Conservation (phyloP, 179 eudicot genomes). For the Drosera spatulata region DNA sequence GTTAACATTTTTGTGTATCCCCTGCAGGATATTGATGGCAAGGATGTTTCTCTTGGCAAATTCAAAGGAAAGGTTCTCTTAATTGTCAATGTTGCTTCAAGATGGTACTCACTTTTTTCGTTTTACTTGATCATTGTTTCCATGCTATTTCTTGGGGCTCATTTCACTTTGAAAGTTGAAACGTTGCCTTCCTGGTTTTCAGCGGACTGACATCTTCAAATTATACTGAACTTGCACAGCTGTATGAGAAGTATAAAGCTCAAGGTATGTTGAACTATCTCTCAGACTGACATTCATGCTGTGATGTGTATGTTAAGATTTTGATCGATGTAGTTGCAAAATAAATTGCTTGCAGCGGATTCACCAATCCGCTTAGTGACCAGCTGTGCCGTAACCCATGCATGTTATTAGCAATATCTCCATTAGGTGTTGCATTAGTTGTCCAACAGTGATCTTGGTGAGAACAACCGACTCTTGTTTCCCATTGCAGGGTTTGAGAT, state of each 20-base stretch:
- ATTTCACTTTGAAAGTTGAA: neutral
- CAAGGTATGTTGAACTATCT: conserved; percentile 38
- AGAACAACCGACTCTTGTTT: neutral
- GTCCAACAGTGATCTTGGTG: no score
- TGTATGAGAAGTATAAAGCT: conserved; percentile 78
- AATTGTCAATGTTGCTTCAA: conserved; percentile 92
- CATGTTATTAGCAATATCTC: no score
- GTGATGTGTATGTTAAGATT: neutral
- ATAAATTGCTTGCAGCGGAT: no score
- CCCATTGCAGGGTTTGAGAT: conserved; percentile 66
- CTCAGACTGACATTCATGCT: neutral
- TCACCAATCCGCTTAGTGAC: no score
- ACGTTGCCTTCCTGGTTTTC: conserved; percentile 8
- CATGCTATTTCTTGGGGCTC: neutral
- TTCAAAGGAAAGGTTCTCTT: conserved; percentile 80
- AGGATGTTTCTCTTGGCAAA: conserved; percentile 64
- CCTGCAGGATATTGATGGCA: conserved; percentile 68
- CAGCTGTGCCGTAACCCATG: no score
- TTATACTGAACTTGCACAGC: conserved; percentile 71
- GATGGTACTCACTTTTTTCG: conserved; percentile 40
- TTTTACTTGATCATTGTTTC: no score
- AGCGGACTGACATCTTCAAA: conserved; percentile 67
- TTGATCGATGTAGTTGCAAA: neutral
- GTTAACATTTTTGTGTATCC: no score
- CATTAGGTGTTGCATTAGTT: no score